These are phyloP conservation scores for Clavispora santaluciae DNA, from an alignment of 805 yeast species.

Conservation along the genomic window DNA sequence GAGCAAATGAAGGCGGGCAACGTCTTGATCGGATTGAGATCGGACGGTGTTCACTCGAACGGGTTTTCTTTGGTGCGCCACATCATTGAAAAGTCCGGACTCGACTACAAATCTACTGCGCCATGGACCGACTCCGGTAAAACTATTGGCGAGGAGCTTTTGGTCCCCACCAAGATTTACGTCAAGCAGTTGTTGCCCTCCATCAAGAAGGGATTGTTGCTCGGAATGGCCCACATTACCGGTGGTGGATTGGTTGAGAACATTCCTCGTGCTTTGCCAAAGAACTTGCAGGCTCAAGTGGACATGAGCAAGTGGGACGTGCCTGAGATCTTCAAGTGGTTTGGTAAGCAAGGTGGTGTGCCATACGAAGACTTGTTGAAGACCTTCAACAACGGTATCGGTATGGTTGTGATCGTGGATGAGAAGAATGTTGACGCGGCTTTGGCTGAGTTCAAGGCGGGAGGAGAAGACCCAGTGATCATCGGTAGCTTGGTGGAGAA, in stretches of 20 bases:
- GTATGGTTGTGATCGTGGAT: slow-evolving; percentile 88
- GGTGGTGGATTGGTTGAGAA: slow-evolving; percentile 98
- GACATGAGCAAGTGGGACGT: slow-evolving; percentile 80
- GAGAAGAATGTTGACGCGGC: slow-evolving; percentile 58
- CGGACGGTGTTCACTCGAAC: slow-evolving; percentile 94
- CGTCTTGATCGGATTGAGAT: slow-evolving; percentile 77
- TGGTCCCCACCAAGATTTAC: slow-evolving; percentile 90
- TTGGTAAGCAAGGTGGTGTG: slow-evolving; percentile 85
- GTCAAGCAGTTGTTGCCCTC: slow-evolving; percentile 85
- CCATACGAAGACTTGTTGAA: slow-evolving; percentile 80
- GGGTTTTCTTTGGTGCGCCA: slow-evolving; percentile 94
- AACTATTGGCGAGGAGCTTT: slow-evolving; percentile 79
- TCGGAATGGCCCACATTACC: slow-evolving; percentile 95
- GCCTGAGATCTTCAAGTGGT: slow-evolving; percentile 90
- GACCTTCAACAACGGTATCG: slow-evolving; percentile 94
- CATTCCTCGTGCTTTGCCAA: slow-evolving; percentile 91
- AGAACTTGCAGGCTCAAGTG: slow-evolving; percentile 69
- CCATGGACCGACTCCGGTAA: slow-evolving; percentile 71
- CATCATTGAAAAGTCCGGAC: slow-evolving; percentile 74
- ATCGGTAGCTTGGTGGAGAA: slow-evolving; percentile 36
- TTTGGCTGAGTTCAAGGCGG: slow-evolving; percentile 46
- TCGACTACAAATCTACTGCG: slow-evolving; percentile 65
- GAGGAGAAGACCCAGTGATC: slow-evolving; percentile 69
- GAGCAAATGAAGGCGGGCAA: slow-evolving; percentile 72
- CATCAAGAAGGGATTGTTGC: slow-evolving; percentile 57